Evolutionary conservation across 805 yeast genomes (phyloP), one percentile per base, ranked within the genome.

Genomic region (Wilhelminamyces savonicus): DNA sequence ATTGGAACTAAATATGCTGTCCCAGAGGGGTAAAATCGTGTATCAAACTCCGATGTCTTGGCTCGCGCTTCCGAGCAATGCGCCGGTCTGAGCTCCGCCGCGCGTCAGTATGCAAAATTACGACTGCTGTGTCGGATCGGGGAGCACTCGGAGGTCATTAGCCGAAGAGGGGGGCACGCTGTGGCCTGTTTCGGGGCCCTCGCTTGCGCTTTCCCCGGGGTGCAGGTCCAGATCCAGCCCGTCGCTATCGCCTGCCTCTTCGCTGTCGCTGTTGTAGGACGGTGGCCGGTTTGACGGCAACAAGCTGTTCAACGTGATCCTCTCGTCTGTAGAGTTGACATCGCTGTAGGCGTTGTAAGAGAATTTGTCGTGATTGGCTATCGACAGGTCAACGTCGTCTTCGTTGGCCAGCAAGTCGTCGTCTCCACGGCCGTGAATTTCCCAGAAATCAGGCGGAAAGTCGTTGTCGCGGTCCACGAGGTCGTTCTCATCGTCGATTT

Each of bases 371-470:
- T 44, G 45, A 21, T 44, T n/a, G n/a, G n/a, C n/a, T n/a, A n/a
- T n/a, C n/a, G n/a, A n/a, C 19, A 35, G 34, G 16, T 36, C 39
- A 13, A 27, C 24, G 16, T 26, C 37, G 13, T 28, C 22, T 20
- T 32, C 46, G 17, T 27, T 30, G 9, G 30, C 25, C n/a, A n/a
- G n/a, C n/a, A n/a, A n/a, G n/a, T n/a, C n/a, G 4, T 28, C 30
- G 12, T 32, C 35, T 7, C 32, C 40, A 13, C 23, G 29, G 9
- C 37, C 41, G 28, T 52, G 54, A 9, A 49, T 48, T 12, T 68
- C 71, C 70, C 75, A 70, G 31, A 74, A 74, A 36, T 70, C 66
- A 0, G 80, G 80, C 2, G 78, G 78, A 38, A 73, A 74, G 33
- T 73, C 78, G 30, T 49, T 43, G n/a, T 55, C 67, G 26, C 69